phyloP scores from a whole-genome alignment of 2,329 filamentous ascomycete genomes.

The Leptosphaerulina australis region DNA sequence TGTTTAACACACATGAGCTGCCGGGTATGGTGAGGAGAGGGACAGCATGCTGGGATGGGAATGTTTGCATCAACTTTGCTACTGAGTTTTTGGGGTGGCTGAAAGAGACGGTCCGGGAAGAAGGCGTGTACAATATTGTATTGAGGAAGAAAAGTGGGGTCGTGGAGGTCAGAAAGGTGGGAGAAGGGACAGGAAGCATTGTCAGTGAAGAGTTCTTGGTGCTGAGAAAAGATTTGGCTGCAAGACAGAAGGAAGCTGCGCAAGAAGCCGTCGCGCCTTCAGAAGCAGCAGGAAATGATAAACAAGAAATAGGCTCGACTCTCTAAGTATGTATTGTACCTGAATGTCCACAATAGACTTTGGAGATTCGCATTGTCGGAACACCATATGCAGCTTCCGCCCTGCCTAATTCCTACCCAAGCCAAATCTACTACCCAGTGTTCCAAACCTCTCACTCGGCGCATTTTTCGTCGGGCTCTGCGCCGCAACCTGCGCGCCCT shows the following conservation, averaged over 20 bases:
- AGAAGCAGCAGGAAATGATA: neutral
- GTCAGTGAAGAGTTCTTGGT: slow-evolving; percentile 77
- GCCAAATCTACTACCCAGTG: slow-evolving; percentile 44
- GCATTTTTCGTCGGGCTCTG: slow-evolving; percentile 42
- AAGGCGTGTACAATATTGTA: slow-evolving; percentile 82
- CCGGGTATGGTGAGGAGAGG: slow-evolving; percentile 75
- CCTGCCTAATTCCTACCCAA: slow-evolving; percentile 21
- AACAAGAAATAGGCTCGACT: neutral
- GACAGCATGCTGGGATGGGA: slow-evolving; percentile 81
- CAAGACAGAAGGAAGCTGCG: neutral
- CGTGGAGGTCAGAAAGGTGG: slow-evolving; percentile 76
- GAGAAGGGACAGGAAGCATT: slow-evolving; percentile 78
- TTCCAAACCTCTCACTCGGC: slow-evolving; percentile 43
- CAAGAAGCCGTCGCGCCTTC: no score
- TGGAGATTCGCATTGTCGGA: neutral
- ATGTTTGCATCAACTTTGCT: slow-evolving; percentile 91
- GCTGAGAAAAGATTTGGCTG: slow-evolving; percentile 63
- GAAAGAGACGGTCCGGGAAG: slow-evolving; percentile 63
- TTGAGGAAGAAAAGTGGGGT: slow-evolving; percentile 65
- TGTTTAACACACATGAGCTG: slow-evolving; percentile 79
- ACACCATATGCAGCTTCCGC: neutral
- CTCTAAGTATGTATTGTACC: neutral
- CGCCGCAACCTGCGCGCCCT: slow-evolving; percentile 44
- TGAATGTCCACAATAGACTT: neutral
- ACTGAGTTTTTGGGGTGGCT: slow-evolving; percentile 78